Percentiles rank a stretch among this genome's conserved stretches.
These are phyloP conservation scores for Stentor roeselii DNA, from an alignment of 73 alveolate species.

Conservation along the genomic window DNA sequence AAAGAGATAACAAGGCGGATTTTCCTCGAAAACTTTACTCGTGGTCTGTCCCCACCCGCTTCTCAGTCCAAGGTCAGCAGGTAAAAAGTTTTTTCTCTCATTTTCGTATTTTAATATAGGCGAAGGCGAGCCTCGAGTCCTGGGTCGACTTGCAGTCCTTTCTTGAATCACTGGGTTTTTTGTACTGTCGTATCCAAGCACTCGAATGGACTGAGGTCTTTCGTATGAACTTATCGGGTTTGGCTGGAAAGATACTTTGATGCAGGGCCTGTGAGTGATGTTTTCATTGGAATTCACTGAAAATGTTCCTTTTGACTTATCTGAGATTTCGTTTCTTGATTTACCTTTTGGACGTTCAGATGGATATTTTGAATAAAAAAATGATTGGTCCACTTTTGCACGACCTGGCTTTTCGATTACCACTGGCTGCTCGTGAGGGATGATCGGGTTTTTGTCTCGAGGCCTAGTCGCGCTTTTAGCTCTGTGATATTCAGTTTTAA, in stretches of 20 bases:
- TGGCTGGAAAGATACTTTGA: background rate
- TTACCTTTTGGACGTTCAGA: background rate
- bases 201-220: constrained; percentile 3
- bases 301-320: background rate
- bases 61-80: background rate
- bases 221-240: background rate
- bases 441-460: background rate
- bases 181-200: background rate
- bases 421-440: background rate
- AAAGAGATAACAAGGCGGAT: background rate
- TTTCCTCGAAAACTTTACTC: background rate
- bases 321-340: background rate
- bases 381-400: background rate
- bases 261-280: background rate
- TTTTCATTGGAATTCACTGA: background rate
- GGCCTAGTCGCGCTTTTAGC: background rate
- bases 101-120: background rate
- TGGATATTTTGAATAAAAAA: background rate
- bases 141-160: background rate
- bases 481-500: background rate
- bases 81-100: background rate
- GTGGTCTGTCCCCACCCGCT: background rate
- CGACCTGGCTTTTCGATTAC: background rate
- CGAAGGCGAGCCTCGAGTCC: constrained; percentile 1
- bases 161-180: background rate